These are phyloP conservation scores for Colletotrichum sojae DNA, from an alignment of 2,329 filamentous ascomycete genomes.

Conservation along the genomic window DNA sequence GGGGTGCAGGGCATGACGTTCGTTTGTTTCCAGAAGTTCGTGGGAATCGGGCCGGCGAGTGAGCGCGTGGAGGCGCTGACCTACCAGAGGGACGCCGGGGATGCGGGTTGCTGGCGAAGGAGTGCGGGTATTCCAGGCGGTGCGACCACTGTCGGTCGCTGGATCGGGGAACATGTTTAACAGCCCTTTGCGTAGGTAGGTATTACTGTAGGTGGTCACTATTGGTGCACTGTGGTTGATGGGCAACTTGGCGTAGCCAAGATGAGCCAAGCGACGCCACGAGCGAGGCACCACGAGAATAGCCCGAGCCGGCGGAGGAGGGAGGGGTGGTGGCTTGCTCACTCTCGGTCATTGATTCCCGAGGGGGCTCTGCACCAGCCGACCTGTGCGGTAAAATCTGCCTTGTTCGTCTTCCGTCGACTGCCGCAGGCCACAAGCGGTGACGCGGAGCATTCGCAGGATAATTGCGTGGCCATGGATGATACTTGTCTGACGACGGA, in stretches of 20 bases:
- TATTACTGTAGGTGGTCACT: too few relatives aligned
- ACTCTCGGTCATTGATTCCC: constrained; percentile 27
- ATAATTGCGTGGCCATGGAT: constrained; percentile 20
- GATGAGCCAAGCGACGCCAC: constrained; percentile 35
- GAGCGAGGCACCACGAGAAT: constrained; percentile 36
- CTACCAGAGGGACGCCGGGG: constrained; percentile 24
- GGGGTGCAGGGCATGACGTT: constrained; percentile 36
- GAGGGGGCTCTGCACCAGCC: background rate
- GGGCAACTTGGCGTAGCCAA: constrained; percentile 13
- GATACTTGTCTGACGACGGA: constrained; percentile 31
- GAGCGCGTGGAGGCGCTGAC: constrained; percentile 29
- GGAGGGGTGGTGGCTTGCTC: constrained; percentile 13
- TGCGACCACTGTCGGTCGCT: constrained; percentile 26
- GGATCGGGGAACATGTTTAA: constrained; percentile 19
- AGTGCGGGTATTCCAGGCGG: constrained; percentile 29
- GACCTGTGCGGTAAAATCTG: background rate
- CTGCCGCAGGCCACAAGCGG: background rate
- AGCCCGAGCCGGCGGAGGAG: constrained; percentile 17
- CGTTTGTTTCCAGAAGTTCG: constrained; percentile 37
- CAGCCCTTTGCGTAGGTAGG: background rate
- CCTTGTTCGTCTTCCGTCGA: background rate
- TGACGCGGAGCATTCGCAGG: constrained; percentile 13
- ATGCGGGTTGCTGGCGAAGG: constrained; percentile 19
- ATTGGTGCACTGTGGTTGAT: background rate
- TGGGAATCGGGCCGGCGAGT: constrained; percentile 38